phyloP scores from a whole-genome alignment of 768 basidiomycete genomes.

The Cystofilobasidium macerans region DNA sequence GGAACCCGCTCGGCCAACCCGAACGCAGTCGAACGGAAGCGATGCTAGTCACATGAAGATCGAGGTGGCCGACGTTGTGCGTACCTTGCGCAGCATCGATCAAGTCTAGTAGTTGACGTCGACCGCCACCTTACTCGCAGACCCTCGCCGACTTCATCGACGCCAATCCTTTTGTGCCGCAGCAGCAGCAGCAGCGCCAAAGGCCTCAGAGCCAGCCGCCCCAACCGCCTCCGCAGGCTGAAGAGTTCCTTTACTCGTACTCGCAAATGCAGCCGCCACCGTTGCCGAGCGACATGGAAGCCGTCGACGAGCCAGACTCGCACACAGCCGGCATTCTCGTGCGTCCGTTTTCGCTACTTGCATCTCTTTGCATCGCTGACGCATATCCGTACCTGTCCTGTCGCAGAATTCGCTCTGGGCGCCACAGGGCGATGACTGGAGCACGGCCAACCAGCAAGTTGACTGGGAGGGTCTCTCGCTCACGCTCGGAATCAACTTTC shows the following conservation, averaged over 20 bases:
- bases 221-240: neutral
- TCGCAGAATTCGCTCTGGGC: neutral
- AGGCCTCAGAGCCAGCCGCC: neutral
- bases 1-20: neutral
- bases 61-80: neutral
- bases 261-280: neutral
- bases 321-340: constrained; percentile 1
- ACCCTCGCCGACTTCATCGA: neutral
- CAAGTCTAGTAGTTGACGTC: neutral
- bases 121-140: neutral
- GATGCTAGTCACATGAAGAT: neutral
- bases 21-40: neutral
- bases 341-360: neutral
- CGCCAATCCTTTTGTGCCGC: neutral
- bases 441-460: neutral
- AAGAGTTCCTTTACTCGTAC: neutral
- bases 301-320: neutral
- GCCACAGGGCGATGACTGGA: neutral
- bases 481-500: neutral
- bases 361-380: neutral
- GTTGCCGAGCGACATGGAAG: neutral
- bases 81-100: neutral
- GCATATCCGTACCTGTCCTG: neutral
- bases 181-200: neutral
- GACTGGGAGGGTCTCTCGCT: neutral